Base-by-base conservation (phyloP, 805 yeast genomes). In the Candida insectalens region DNA sequence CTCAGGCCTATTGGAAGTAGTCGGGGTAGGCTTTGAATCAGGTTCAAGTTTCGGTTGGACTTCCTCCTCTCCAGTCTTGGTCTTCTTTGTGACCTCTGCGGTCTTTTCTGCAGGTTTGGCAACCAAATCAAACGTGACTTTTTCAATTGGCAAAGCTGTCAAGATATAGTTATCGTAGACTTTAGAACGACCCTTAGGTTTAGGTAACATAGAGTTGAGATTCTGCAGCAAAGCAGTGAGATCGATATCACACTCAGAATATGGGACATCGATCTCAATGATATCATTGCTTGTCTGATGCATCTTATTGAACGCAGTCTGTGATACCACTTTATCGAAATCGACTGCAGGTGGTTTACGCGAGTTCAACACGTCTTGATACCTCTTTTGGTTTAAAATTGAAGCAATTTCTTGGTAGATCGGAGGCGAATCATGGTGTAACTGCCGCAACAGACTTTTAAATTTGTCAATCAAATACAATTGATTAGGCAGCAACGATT, bases 131-230 rank as follows among this genome's bases (percentile, higher is more conserved):
- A 72, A 60, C 12, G 39, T 45, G 2, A 77, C 50, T 7, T 53
- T 49, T 26, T 71, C 77, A 3, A 76, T 53, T 0, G 77, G 65
- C 3, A 55, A 58, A 23, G 68, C 73, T 0, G 71, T 59, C 19
- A 71, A 59, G 10, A 58, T 44, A 42, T 80, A 78, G 0, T 71
- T 67, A 42, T 78, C 84, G 20, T 63, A 49, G 21, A 59, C 49
- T 42, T 59, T 70, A 4, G 64, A 46, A 28, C 64, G 69, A 3
- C 64, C 53, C 38, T 62, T 68, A 3, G 72, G 63, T 25, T 47
- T 57, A 1, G 63, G 62, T n/a, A 59, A 35, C 2, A 46, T 29
- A 4, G 45, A 47, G 25, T 49, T 47, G 4, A 59, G 15, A 4
- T 43, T 41, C 6, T 43, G 38, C 21, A 54, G 29, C 2, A 53